Conservation (phyloP, 2,329 filamentous ascomycete genomes). For the Xylariomycetidae sp. region DNA sequence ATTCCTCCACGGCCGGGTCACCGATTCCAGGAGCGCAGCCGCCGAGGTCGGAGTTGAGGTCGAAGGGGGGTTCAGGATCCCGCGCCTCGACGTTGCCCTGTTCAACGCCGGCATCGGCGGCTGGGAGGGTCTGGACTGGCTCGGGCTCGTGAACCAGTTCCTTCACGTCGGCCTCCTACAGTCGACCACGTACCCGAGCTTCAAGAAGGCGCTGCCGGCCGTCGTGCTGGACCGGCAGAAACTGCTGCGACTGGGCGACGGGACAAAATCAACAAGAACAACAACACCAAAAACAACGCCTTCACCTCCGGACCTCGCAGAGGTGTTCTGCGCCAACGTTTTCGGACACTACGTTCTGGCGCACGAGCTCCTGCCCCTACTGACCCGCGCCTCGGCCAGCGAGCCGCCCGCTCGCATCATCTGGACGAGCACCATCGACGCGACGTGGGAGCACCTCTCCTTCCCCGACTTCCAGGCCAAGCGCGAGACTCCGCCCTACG, state of each 20-base stretch:
- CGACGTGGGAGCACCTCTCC: slow-evolving; percentile 48
- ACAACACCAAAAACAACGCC: too few species aligned
- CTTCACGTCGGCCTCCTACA: slow-evolving; percentile 59
- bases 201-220: slow-evolving; percentile 59
- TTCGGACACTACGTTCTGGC: slow-evolving; percentile 93
- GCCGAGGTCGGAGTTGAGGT: too few species aligned
- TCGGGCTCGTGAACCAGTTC: slow-evolving; percentile 46
- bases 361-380: slow-evolving; percentile 72
- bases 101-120: slow-evolving; percentile 88
- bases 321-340: slow-evolving; percentile 86
- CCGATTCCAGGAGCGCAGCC: slow-evolving; percentile 34
- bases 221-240: slow-evolving; percentile 37
- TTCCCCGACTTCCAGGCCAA: slow-evolving; percentile 74
- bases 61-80: too few species aligned
- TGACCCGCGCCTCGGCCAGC: slow-evolving; percentile 45
- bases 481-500: slow-evolving; percentile 62
- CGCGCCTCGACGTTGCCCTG: slow-evolving; percentile 72
- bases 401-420: slow-evolving; percentile 62
- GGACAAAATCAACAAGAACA: too few species aligned
- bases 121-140: slow-evolving; percentile 76
- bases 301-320: slow-evolving; percentile 61
- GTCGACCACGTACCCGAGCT: slow-evolving; percentile 71
- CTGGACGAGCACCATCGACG: slow-evolving; percentile 84
- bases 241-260: slow-evolving; percentile 15
- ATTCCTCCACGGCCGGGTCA: slow-evolving; percentile 40